Evolutionary conservation across 2,329 filamentous ascomycete genomes (phyloP).

Genomic region (Ustulina deusta): DNA sequence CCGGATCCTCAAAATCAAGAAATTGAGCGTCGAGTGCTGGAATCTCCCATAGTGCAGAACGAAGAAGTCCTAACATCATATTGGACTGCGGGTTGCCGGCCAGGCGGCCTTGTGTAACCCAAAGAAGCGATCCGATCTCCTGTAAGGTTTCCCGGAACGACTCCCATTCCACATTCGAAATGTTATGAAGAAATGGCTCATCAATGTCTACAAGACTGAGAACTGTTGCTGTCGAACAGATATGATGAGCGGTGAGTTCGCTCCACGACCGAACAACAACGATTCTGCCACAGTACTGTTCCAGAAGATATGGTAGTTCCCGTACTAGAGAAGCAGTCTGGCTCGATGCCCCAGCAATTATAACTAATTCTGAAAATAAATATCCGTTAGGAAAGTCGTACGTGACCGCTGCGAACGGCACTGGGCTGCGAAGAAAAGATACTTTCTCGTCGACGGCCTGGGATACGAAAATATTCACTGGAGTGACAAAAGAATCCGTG

Average conservation of each 20-base stretch:
- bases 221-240: background rate
- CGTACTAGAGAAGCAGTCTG: too few relatives aligned
- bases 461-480: background rate
- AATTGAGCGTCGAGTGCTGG: background rate
- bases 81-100: constrained; percentile 1
- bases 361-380: too few relatives aligned
- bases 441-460: background rate
- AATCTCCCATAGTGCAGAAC: background rate
- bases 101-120: constrained; percentile 6
- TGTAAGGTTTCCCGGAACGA: background rate
- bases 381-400: too few relatives aligned
- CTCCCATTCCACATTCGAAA: background rate
- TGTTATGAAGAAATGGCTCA: background rate
- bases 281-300: too few relatives aligned
- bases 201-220: constrained; percentile 8
- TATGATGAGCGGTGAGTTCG: too few relatives aligned
- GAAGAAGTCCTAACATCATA: constrained; percentile 11
- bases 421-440: background rate
- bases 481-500: too few relatives aligned
- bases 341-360: too few relatives aligned
- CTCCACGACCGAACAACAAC: too few relatives aligned
- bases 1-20: constrained; percentile 1
- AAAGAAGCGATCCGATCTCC: background rate
- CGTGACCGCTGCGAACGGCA: too few relatives aligned
- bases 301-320: too few relatives aligned